Conservation (phyloP, 441 rosid genomes). For the Hura crepitans region DNA sequence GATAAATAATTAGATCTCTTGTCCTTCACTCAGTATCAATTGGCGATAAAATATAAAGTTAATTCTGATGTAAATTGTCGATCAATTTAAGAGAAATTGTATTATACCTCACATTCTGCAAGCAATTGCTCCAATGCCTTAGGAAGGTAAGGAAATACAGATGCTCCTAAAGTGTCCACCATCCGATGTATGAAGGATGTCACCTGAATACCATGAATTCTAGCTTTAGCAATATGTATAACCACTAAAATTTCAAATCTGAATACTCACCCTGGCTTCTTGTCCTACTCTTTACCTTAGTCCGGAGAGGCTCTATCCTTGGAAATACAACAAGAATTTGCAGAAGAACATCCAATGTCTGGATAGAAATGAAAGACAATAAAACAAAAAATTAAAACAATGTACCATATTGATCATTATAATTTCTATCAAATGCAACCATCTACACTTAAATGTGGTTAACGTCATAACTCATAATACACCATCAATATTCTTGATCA, state of each 20-base stretch:
- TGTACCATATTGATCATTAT: no score
- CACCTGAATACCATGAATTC: constrained; percentile 45
- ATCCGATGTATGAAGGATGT: constrained; percentile 85
- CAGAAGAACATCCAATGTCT: constrained; percentile 88
- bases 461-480: background rate
- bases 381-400: no score
- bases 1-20: no score
- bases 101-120: constrained; percentile 77
- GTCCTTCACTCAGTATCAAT: background rate
- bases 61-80: background rate
- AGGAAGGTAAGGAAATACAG: constrained; percentile 88
- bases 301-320: constrained; percentile 61
- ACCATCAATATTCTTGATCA: background rate
- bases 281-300: constrained; percentile 54
- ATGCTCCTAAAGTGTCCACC: constrained; percentile 84
- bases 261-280: constrained; percentile 11
- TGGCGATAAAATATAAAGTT: background rate
- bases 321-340: constrained; percentile 79
- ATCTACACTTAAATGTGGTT: background rate
- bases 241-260: constrained; percentile 13
- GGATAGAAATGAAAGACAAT: constrained; percentile 24
- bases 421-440: background rate
- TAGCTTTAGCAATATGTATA: constrained; percentile 19
- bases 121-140: constrained; percentile 82
- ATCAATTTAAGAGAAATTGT: background rate